Conservation (phyloP, 164 flowering plant genomes). For the Nymphaea colorata region DNA sequence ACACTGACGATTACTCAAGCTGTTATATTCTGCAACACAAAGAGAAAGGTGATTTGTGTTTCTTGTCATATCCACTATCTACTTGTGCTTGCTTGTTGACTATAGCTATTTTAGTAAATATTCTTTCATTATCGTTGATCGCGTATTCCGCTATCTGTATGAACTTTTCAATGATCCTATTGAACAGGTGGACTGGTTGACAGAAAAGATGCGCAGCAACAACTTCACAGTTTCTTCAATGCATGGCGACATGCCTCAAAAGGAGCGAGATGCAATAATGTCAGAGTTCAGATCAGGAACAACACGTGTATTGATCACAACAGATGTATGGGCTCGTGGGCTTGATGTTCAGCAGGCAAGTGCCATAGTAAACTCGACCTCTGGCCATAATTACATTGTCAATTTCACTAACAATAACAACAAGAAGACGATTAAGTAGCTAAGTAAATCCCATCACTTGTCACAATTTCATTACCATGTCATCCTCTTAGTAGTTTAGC, state of each 20-base stretch:
- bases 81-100: neutral
- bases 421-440: too few species aligned
- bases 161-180: neutral
- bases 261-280: slow-evolving; percentile 94
- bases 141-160: neutral
- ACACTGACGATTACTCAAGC: slow-evolving; percentile 96
- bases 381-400: too few species aligned
- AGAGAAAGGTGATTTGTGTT: slow-evolving; percentile 51
- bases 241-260: slow-evolving; percentile 99
- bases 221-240: slow-evolving; percentile 62
- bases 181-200: slow-evolving; percentile 14
- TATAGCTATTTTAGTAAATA: too few species aligned
- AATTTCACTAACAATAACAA: too few species aligned
- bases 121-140: neutral
- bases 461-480: too few species aligned
- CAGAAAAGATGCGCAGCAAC: slow-evolving; percentile 13
- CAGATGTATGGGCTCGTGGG: slow-evolving; percentile 98
- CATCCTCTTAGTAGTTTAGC: too few species aligned
- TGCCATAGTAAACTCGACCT: neutral
- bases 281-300: slow-evolving; percentile 59
- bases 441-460: too few species aligned
- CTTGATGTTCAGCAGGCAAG: slow-evolving; percentile 96
- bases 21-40: slow-evolving; percentile 96
- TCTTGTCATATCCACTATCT: neutral
- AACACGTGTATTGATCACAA: slow-evolving; percentile 89